Evolutionary conservation across 352 stramenopile species (phyloP).

Genomic region (Pythium vanterpoolii): DNA sequence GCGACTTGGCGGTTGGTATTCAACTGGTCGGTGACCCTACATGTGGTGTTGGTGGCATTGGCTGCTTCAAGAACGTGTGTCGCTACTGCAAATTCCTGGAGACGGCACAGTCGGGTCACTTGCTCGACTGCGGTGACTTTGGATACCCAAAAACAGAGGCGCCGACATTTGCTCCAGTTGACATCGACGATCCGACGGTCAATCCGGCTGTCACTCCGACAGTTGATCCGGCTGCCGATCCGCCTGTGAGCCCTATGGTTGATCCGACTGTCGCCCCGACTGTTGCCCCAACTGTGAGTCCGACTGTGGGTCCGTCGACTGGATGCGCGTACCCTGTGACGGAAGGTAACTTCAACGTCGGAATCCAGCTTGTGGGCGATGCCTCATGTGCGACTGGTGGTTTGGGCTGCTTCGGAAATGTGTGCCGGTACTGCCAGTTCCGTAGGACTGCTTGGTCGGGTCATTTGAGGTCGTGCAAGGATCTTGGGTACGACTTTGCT

Average conservation of each 20-base stretch:
- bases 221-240: neutral
- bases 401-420: slow-evolving; percentile 4
- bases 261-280: neutral
- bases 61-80: slow-evolving; percentile 30
- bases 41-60: slow-evolving; percentile 12
- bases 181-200: neutral
- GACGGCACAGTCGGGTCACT: slow-evolving; percentile 2
- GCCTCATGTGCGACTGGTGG: slow-evolving; percentile 6
- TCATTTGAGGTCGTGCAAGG: slow-evolving; percentile 17
- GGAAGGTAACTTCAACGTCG: slow-evolving; percentile 28
- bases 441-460: neutral
- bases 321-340: slow-evolving; percentile 24
- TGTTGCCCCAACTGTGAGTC: neutral
- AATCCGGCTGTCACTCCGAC: neutral
- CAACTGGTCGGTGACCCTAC: slow-evolving; percentile 20
- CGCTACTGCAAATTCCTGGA: slow-evolving; percentile 33
- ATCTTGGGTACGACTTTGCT: slow-evolving; percentile 8
- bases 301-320: neutral
- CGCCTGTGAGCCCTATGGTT: neutral
- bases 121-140: neutral
- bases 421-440: slow-evolving; percentile 12
- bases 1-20: slow-evolving; percentile 13
- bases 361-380: slow-evolving; percentile 19
- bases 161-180: neutral
- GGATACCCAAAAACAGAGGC: neutral